Evolutionary conservation across 1,139 yeast genomes (phyloP), one percentile per base, ranked within the genome.

Genomic region (Keqinozyma sinolaborantium): DNA sequence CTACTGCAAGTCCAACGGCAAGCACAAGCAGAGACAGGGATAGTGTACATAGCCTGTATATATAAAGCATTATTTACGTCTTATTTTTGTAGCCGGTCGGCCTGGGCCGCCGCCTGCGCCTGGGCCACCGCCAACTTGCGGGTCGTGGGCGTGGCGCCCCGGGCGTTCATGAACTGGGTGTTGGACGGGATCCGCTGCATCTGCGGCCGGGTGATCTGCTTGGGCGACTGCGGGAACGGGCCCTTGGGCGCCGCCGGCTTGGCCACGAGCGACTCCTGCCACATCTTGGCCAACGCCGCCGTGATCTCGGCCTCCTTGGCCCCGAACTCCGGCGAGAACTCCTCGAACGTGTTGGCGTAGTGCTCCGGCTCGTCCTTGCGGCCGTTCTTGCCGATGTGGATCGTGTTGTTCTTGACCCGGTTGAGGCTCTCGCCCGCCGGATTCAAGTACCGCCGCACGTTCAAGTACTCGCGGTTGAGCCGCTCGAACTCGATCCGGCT

Each of bases 11-110:
- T 70, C 92, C 29, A 87, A 88, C 58, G 88, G 90, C 41, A 87
- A 87, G 61, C 98, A 92, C 62, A 92, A 92, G 64, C 98, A 92
- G 61, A 86, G 97, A 63, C 97, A 90, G 63, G 96, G 96, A 44
- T 90, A 60, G 25, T 8, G 25, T 11, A 19, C 27, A 27, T 27
- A 60, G 25, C 9, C 25, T 11, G 21, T 28, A 27, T 27, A 9
- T 29, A n/a, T n/a, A 5, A 13, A 27, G 15, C 13, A 26, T 14
- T 6, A 25, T 10, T 23, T 11, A 3, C 27, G 14, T 28, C 12
- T 12, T 29, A 18, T 26, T 26, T 21, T 11, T 28, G 23, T n/a
- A 26, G 31, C 5, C 36, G 30, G 26, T 35, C 37, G 4, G 42
- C 32, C 30, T 38, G 44, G 10, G 36, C 35, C 21, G 41, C 38